These are phyloP conservation scores for Colletotrichum plurivorum DNA, from an alignment of 2,329 filamentous ascomycete genomes.

Conservation along the genomic window DNA sequence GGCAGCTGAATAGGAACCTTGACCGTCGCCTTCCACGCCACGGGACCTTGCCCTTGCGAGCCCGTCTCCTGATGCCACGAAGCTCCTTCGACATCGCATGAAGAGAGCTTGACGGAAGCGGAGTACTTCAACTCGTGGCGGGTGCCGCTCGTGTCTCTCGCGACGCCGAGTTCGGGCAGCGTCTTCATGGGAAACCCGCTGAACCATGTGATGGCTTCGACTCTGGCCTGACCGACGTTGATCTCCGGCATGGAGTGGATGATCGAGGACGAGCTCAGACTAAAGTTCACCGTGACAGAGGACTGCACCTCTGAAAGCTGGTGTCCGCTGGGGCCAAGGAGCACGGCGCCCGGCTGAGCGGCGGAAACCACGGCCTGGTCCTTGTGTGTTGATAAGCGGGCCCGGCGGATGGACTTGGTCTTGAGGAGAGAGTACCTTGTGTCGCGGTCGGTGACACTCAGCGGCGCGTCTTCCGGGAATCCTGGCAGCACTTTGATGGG, in stretches of 20 bases:
- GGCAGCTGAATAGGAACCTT: conserved; percentile 65
- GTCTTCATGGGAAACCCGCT: conserved; percentile 59
- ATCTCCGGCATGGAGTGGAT: conserved; percentile 63
- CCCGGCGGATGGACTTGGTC: conserved; percentile 67
- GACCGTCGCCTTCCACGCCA: conserved; percentile 44
- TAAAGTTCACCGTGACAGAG: conserved; percentile 59
- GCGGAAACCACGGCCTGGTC: conserved; percentile 63
- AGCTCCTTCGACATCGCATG: conserved; percentile 50
- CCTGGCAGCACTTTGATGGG: conserved; percentile 67
- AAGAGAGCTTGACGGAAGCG: conserved; percentile 57
- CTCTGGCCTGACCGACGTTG: conserved; percentile 62
- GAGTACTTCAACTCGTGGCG: conserved; percentile 60
- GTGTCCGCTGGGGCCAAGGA: conserved; percentile 64
- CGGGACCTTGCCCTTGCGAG: conserved; percentile 33
- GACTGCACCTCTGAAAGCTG: conserved; percentile 57
- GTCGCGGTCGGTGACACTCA: conserved; percentile 63
- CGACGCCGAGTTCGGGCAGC: conserved; percentile 66
- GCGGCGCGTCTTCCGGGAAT: conserved; percentile 63
- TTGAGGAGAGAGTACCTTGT: conserved; percentile 64
- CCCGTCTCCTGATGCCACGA: conserved; percentile 59
- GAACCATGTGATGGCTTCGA: conserved; percentile 67
- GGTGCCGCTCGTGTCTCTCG: conserved; percentile 50
- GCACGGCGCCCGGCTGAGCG: conserved; percentile 61
- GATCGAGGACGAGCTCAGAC: conserved; percentile 60
- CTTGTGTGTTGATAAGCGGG: conserved; percentile 64